Base-by-base conservation (phyloP, 805 yeast genomes). In the Yarrowia sp. region DNA sequence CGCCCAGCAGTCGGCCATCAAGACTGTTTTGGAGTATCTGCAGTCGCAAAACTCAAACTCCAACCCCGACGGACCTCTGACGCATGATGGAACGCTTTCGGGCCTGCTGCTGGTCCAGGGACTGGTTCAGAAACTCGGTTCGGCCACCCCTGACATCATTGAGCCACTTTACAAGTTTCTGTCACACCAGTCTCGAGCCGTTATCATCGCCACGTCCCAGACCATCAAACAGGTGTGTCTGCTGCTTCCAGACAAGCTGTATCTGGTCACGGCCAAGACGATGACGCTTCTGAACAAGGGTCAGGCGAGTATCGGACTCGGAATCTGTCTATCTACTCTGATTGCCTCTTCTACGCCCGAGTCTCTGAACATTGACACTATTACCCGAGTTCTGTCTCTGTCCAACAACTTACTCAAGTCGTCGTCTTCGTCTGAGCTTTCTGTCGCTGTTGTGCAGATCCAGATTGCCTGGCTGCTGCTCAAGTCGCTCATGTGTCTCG, bases 401-500 rank as follows among this genome's bases (percentile, higher is more conserved):
- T 58, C 63, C n/a, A 58, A 58, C 65, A 75, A 80, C 63, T 75
- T 82, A 4, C 78, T 82, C 56, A 77, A 78, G 0, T 75, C 81
- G 33, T 80, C 83, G 0, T 75, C 81, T 32, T 75, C 80, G 38
- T 71, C 81, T n/a, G 81, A 80, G 66, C 54, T 69, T 21, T 68
- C 68, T 21, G 74, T 46, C 63, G 78, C 66, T 71, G 77, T 72
- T 71, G 75, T 68, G 72, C 79, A 69, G 71, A 78, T 40, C 58
- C 82, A 54, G 72, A 82, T 46, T 75, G 90, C 81, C 43, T 89
- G 95, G 93, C 79, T 83, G 16, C 70, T 87, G 24, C 70, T 89
- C 22, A 78, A 80, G 66, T 93, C 93, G 2, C 73, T 88, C 4
- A 83, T 88, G 80, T 82, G 85, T 58, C 82, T 83, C 0, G 88